These are phyloP conservation scores for Iberis pinnata DNA, from an alignment of 345 rosid species.

Conservation along the genomic window DNA sequence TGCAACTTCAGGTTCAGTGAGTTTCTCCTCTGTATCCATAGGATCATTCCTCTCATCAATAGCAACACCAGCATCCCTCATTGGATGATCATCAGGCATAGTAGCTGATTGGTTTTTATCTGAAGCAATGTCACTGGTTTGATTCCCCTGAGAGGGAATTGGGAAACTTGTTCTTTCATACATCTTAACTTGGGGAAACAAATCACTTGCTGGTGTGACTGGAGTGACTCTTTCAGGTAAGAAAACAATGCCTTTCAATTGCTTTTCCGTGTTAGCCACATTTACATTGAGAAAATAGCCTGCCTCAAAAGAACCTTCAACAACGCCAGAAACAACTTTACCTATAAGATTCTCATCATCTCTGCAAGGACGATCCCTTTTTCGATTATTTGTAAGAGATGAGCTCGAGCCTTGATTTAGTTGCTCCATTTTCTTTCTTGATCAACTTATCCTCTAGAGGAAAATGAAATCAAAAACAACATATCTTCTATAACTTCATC, in stretches of 20 bases:
- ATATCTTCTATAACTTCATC: slow-evolving; percentile 2
- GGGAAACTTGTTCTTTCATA: slow-evolving; percentile 39
- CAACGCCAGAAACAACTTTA: slow-evolving; percentile 53
- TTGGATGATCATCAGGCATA: slow-evolving; percentile 27
- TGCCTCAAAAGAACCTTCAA: slow-evolving; percentile 69
- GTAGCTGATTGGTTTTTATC: slow-evolving; percentile 30
- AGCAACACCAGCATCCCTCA: slow-evolving; percentile 25
- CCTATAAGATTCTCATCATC: slow-evolving; percentile 51
- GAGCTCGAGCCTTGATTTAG: too few relatives aligned
- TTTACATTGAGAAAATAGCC: slow-evolving; percentile 61
- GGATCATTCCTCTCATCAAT: slow-evolving; percentile 4
- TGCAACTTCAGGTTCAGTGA: slow-evolving; percentile 16
- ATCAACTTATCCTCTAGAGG: background rate
- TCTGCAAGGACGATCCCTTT: slow-evolving; percentile 56
- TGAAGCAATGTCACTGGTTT: slow-evolving; percentile 13
- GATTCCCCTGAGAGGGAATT: slow-evolving; percentile 35
- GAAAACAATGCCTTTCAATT: slow-evolving; percentile 59
- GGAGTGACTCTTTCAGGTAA: slow-evolving; percentile 48
- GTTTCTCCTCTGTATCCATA: slow-evolving; percentile 17
- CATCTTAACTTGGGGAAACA: slow-evolving; percentile 67
- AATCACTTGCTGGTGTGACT: slow-evolving; percentile 49
- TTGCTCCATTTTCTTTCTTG: slow-evolving; percentile 33
- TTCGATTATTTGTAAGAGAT: slow-evolving; percentile 36
- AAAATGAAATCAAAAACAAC: too few relatives aligned
- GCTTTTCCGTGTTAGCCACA: slow-evolving; percentile 44